These are phyloP conservation scores for Ophiostoma pallidulum DNA, from an alignment of 2,329 filamentous ascomycete genomes.

Conservation along the genomic window DNA sequence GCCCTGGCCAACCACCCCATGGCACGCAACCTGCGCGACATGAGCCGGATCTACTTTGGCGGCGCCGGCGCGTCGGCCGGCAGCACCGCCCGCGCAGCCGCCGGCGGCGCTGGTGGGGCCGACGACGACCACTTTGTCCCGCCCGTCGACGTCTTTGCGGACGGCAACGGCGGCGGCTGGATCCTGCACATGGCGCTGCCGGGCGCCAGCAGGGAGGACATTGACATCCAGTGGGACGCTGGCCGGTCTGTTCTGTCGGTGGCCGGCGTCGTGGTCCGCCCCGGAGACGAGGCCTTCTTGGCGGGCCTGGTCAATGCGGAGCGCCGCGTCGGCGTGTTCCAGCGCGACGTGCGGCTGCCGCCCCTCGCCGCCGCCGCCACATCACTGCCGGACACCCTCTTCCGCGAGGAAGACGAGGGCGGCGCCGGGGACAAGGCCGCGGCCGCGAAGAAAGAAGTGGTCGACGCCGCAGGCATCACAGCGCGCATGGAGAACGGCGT, in stretches of 20 bases:
- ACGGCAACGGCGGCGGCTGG: constrained; percentile 39
- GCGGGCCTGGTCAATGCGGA: constrained; percentile 54
- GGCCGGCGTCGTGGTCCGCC: constrained; percentile 63
- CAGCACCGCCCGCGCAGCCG: constrained; percentile 12
- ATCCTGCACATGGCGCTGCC: constrained; percentile 64
- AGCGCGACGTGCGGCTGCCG: constrained; percentile 57
- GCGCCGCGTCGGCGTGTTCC: constrained; percentile 65
- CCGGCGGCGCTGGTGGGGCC: neutral
- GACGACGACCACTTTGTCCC: constrained; percentile 44
- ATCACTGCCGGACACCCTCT: neutral
- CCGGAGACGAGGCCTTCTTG: constrained; percentile 60
- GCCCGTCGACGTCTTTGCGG: constrained; percentile 60
- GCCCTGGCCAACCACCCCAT: constrained; percentile 33
- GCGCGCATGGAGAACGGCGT: constrained; percentile 75
- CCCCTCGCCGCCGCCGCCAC: constrained; percentile 24
- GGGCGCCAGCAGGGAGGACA: constrained; percentile 61
- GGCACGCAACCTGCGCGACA: constrained; percentile 31
- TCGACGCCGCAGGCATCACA: constrained; percentile 58
- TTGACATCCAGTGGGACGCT: constrained; percentile 66
- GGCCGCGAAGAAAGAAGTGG: constrained; percentile 31
- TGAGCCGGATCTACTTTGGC: too few relatives aligned
- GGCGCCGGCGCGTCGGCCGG: constrained; percentile 11
- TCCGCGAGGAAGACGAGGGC: too few relatives aligned
- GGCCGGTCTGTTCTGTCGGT: constrained; percentile 57
- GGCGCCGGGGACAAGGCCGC: constrained; percentile 38